These are phyloP conservation scores for Amaranthus palmeri DNA, from an alignment of 148 eudicot species.

Conservation along the genomic window DNA sequence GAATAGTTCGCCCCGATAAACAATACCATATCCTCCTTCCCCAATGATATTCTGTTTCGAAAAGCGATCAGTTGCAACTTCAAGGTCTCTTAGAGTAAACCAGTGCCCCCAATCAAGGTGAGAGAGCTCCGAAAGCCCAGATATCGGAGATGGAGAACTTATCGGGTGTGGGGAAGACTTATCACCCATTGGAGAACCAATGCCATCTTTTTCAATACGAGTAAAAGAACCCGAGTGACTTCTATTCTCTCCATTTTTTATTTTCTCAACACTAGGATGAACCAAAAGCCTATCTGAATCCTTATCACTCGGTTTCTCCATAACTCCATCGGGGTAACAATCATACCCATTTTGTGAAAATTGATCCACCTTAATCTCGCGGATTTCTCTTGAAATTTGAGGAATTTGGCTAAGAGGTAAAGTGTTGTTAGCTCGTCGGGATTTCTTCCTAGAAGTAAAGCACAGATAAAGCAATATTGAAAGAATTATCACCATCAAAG, in stretches of 20 bases:
- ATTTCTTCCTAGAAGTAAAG: conserved; percentile 51
- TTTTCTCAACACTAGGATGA: conserved; percentile 39
- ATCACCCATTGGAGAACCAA: conserved; percentile 40
- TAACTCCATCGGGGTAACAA: conserved; percentile 27
- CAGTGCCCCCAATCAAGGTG: conserved; percentile 92
- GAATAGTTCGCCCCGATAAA: conserved; percentile 57
- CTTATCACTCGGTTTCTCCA: conserved; percentile 42
- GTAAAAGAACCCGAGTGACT: conserved; percentile 49
- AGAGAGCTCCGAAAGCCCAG: conserved; percentile 75
- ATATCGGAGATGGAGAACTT: conserved; percentile 50
- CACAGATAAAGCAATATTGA: conserved; percentile 49
- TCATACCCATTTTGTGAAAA: conserved; percentile 31
- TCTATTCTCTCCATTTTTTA: conserved; percentile 32
- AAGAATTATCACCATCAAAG: conserved; percentile 48
- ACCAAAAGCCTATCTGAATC: conserved; percentile 51
- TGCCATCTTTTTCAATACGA: conserved; percentile 28
- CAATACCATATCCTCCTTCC: conserved; percentile 87
- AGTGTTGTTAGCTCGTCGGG: conserved; percentile 30
- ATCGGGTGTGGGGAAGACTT: conserved; percentile 29
- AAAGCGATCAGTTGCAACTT: conserved; percentile 62
- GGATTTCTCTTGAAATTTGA: conserved; percentile 54
- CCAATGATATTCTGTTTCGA: conserved; percentile 68
- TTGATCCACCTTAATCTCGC: conserved; percentile 61
- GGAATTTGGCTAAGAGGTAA: conserved; percentile 59
- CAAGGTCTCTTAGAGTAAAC: conserved; percentile 83